Evolutionary conservation across 306 rosid genomes (phyloP), one percentile per base, ranked within the genome.

Genomic region (Canavalia ensiformis): DNA sequence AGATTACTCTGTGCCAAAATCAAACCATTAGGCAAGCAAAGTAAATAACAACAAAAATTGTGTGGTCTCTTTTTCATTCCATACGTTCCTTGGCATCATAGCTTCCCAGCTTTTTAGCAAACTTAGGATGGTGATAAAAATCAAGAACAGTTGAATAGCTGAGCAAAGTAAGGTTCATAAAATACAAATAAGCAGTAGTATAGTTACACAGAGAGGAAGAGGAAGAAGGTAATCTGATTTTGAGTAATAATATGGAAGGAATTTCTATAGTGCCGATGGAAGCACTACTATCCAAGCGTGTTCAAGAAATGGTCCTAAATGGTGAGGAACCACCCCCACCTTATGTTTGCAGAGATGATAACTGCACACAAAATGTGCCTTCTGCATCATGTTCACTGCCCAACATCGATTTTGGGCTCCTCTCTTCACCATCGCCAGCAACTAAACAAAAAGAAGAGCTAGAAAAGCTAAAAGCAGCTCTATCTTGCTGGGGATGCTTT

Each of bases 401-500:
- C 5, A 63, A 79, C 79, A 58, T 67, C 76, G 84, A 86, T 62
- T 35, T 82, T 10, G 51, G 68, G 10, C 60, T 75, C 39, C 60
- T 85, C 62, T 79, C 68, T 12, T 42, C 79, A 77, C 13, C 83
- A 41, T 7, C 34, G n/a, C 25, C 80, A 37, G 12, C 10, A 11
- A 62, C n/a, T 52, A 42, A 51, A 71, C 68, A 64, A 51, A 74
- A 58, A 34, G 34, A 60, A 56, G 84, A 82, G 72, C 71, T 86
- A 11, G 64, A 86, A 59, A 82, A 79, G 47, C 86, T 86, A 1
- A 60, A 37, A 50, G 68, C 86, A 52, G 82, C 89, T 12, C 86
- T 85, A 62, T 49, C 76, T 46, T 62, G 63, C 2, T 86, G 87
- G 88, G 87, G 88, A n/a, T 85, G 87, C 66, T 87, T 87, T 60